These are phyloP conservation scores for Cutaneotrichosporon sp. DNA, from an alignment of 1,284 basidiomycete species.

Conservation along the genomic window DNA sequence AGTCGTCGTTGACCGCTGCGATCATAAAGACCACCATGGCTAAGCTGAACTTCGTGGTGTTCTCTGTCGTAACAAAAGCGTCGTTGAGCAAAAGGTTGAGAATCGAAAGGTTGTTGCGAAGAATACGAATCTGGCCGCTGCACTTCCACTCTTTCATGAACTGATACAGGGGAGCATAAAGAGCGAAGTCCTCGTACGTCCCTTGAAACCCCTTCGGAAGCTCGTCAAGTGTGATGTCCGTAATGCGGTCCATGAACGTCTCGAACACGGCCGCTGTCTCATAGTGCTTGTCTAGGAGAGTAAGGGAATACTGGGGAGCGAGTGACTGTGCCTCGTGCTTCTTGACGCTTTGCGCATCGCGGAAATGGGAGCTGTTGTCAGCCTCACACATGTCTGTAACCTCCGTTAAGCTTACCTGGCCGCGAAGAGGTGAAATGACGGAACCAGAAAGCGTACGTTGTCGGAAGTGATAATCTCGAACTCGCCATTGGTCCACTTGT, in stretches of 20 bases:
- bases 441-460: conserved; percentile 8
- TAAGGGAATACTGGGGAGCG: no score
- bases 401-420: no score
- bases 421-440: conserved; percentile 3
- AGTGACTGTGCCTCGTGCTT: no score
- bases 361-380: no score
- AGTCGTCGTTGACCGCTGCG: not conserved
- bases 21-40: not conserved
- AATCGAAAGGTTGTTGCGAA: not conserved
- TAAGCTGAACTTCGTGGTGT: no score
- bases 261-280: no score
- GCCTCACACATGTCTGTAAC: no score
- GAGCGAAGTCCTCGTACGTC: not conserved
- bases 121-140: not conserved
- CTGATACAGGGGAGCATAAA: not conserved
- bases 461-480: conserved; percentile 8
- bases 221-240: not conserved
- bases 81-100: not conserved
- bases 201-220: not conserved
- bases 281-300: no score
- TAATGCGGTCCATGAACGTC: no score
- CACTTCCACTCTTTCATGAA: not conserved
- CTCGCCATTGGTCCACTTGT: no score
- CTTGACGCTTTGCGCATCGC: no score
- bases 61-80: no score